Base-by-base conservation (phyloP, 805 yeast species). In the Limtongozyma cylindracea region DNA sequence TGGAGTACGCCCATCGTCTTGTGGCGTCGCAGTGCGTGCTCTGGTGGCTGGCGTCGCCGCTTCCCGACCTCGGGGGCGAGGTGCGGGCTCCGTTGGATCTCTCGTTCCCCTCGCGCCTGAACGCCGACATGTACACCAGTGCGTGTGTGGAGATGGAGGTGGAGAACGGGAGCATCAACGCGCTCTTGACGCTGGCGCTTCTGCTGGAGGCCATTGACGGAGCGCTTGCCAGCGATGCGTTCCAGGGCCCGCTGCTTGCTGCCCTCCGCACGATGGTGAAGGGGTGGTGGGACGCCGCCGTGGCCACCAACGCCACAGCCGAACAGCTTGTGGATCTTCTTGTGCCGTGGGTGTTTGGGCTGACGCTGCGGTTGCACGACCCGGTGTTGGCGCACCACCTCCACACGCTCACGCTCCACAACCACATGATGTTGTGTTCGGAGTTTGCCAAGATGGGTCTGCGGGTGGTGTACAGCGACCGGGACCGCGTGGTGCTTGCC, bases 241-340 rank as follows among this genome's bases (percentile, higher is more conserved):
- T 84, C 33, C 70, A 82, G 8, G 56, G 67, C 0, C 62, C 73
- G 1, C 74, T 94, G 3, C 49, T 88, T 28, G 41, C 53, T 7
- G 71, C 71, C 2, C 50, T 88, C 25, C 60, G 91, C 35, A 41
- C 56, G 6, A 49, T 88, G 58, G 72, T 88, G 8, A 77, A 72
- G 34, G 65, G 56, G 16, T 78, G 94, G 94, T 84, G 95, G 93
- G 91, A 78, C 34, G 72, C 67, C 35, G 95, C 94, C 0, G 45
- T 74, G 24, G 49, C 51, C 11, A 63, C 62, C 24, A 61, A 71
- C 31, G 31, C 50, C 6, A 65, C 69, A 27, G 93, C 94, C 0
- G 95, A 82, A 39, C 51, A 74, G 1, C 59, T 82, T 60, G 70
- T 80, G 28, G 76, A 76, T 33, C 58, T 66, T 13, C 66, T 84